These are phyloP conservation scores for Zizania latifolia DNA, from an alignment of 176 grass and related monocot genomes.

Conservation along the genomic window DNA sequence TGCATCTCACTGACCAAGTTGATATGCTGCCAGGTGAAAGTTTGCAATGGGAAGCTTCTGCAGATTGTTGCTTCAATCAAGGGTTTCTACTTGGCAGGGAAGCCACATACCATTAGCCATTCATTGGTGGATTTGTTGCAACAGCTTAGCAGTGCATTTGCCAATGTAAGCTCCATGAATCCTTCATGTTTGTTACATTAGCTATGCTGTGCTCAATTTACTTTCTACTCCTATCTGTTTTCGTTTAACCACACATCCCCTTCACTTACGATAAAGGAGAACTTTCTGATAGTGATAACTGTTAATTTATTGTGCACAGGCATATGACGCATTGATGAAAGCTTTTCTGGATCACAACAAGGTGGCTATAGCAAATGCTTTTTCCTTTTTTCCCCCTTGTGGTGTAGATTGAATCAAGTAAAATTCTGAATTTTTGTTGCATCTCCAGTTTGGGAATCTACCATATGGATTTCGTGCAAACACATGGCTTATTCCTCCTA, in stretches of 20 bases:
- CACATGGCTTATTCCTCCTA: constrained; percentile 82
- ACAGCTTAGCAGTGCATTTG: constrained; percentile 86
- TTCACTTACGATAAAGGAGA: neutral
- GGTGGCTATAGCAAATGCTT: constrained; percentile 34
- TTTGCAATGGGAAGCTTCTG: constrained; percentile 90
- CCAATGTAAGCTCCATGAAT: constrained; percentile 60
- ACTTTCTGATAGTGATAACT: neutral
- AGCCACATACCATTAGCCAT: constrained; percentile 44
- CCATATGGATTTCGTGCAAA: constrained; percentile 97
- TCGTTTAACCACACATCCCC: neutral
- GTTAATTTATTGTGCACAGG: constrained; percentile 40
- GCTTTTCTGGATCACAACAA: constrained; percentile 94
- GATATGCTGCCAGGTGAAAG: constrained; percentile 65
- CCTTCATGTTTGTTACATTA: neutral
- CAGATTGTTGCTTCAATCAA: constrained; percentile 65
- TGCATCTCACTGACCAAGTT: neutral
- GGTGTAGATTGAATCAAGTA: neutral
- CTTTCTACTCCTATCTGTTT: neutral
- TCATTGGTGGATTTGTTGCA: constrained; percentile 86
- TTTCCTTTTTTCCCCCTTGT: constrained; percentile 4
- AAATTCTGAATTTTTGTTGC: constrained; percentile 6
- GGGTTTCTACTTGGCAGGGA: constrained; percentile 81
- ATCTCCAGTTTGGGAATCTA: constrained; percentile 90
- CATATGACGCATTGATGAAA: constrained; percentile 75
- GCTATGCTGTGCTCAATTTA: neutral